Evolutionary conservation across 495 filamentous ascomycete genomes (phyloP).

Genomic region (Hypoxylon trugodes): DNA sequence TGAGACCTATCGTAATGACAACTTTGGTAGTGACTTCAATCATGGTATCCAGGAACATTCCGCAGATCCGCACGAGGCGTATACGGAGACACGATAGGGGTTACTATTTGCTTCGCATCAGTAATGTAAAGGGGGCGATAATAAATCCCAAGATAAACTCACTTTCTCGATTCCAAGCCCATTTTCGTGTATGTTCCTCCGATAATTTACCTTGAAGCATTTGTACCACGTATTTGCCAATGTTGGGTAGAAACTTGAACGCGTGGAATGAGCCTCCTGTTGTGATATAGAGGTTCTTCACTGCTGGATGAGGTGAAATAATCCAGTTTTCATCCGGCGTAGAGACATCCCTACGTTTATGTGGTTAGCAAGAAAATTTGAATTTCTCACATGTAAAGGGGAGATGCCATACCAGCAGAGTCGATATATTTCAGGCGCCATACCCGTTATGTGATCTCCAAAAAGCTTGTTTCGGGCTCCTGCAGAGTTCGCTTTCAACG

Average conservation of each 20-base stretch:
- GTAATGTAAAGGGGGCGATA: no score
- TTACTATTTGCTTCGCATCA: no score
- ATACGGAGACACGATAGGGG: no score
- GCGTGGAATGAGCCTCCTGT: constrained; percentile 50
- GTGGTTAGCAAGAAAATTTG: not conserved
- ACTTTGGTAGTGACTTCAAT: no score
- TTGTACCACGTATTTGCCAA: constrained; percentile 63
- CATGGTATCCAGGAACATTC: no score
- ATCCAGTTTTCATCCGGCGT: constrained; percentile 59
- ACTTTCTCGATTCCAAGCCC: constrained; percentile 57
- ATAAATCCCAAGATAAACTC: no score
- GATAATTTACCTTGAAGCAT: constrained; percentile 57
- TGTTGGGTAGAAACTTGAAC: constrained; percentile 63
- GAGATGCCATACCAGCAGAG: constrained; percentile 39
- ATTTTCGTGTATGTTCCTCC: constrained; percentile 49
- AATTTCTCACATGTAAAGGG: not conserved
- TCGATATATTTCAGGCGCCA: constrained; percentile 27
- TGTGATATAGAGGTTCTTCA: constrained; percentile 49
- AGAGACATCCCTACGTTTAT: constrained; percentile 9
- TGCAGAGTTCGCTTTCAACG: constrained; percentile 23
- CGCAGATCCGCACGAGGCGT: no score
- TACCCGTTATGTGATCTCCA: constrained; percentile 19
- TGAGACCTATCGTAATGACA: no score
- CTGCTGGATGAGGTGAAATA: constrained; percentile 58
- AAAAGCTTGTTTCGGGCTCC: constrained; percentile 19